Evolutionary conservation across 2,329 filamentous ascomycete species (phyloP), one percentile per base, ranked within the genome.

Genomic region (Fusarium sp.): DNA sequence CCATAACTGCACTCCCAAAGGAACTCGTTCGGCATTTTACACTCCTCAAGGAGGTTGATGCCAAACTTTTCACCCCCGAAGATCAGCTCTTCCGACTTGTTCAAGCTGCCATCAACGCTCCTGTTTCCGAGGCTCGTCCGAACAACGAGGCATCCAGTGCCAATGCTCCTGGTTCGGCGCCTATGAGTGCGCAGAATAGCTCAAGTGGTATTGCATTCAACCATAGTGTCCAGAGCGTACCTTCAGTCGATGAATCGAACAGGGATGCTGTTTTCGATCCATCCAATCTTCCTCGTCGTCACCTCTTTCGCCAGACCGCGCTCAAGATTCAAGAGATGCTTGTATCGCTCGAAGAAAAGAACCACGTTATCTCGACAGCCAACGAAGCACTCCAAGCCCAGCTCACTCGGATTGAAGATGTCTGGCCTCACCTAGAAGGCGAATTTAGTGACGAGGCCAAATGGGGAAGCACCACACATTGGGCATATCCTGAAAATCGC

Each of bases 1-100:
- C 95, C 72, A 94, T 98, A 80, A 92, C 94, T 58, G 95, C 96
- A 44, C 90, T 99, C 33, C 96, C 96, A 9, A 95, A 95, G 82
- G 96, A 99, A 84, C 94, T 98, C 57, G 94, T 98, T 77, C 92
- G 95, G 80, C 96, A 99, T 83, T 98, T 98, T 78, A 98, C 96
- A 39, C 89, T 98, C 64, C 88, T 99, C 76, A 98, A 98, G 82
- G 96, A 99, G 84, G 96, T 98, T 54, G 96, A 99, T 85, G 96
- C 96, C 72, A 99, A 99, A 85, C 93, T 97, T 74, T 96, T 95
- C 83, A 91, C 91, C 33, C 93, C 96, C 12, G 94, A 98, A 81
- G 93, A 96, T 77, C 89, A 92, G 79, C 88, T 99, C 66, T 91
- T 93, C 79, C 89, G 92, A 79, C 88, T 97, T 70, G 90, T 97